Evolutionary conservation across 2,329 filamentous ascomycete species (phyloP), one percentile per base, ranked within the genome.

Genomic region (Cadophora gregata): DNA sequence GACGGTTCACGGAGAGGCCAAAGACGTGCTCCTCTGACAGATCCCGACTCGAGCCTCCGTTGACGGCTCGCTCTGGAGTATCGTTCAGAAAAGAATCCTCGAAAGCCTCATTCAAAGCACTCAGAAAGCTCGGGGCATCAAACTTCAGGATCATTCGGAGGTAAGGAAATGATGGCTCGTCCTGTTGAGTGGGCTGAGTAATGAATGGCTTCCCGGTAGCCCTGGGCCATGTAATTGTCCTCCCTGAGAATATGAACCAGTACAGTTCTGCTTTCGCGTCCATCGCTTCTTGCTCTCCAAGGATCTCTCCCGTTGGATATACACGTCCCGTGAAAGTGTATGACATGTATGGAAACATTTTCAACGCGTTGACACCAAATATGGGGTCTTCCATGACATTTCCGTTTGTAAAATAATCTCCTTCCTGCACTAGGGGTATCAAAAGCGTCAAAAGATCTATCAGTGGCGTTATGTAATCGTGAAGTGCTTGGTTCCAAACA

Each of bases 101-200:
- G 73, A 99, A 99, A 0, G 95, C 96, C 78, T 99, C 96, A 72
- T 99, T 99, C 48, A 99, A 81, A 73, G 95, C 93, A 77, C 94
- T 98, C 80, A 99, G 86, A 73, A 98, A 97, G 77, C 93, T 97
- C 1, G 93, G 88, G 0, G 94, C 89, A 77, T 98, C 93, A 72
- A 96, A 97, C 69, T 92, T 89, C 55, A 99, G 85, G 58, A 99
- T 89, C 72, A 93, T 86, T 50, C 91, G 88, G 19, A 99, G 84
- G 75, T 96, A 95, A 0, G 93, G 91, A 75, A 97, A 98, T 0
- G 92, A 89, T 0, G 91, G 90, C 73, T 95, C 89, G 4, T 85
- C 79, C 1, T 82, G 80, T 60, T 83, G 79, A 16, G 79, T 77
- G 1, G 87, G 83, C 16, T 84, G 84, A 1, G 90, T 92, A 27